Base-by-base conservation (phyloP, 352 stramenopile species). In the Pythium pyrilobum region DNA sequence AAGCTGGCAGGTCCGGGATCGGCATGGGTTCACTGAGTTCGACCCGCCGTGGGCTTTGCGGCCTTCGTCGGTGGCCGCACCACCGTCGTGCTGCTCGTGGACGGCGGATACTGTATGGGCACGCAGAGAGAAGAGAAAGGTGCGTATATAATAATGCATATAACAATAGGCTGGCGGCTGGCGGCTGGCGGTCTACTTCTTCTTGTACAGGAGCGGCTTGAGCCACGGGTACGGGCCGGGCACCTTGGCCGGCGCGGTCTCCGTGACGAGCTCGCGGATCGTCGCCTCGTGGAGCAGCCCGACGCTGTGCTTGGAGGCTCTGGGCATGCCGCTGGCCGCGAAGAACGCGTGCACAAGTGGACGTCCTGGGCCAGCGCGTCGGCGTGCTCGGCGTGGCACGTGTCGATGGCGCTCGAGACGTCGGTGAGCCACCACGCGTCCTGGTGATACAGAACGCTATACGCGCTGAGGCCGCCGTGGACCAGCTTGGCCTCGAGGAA, bases 361-460 rank as follows among this genome's bases (percentile, higher is more conserved):
- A 96, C 23, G 55, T 96, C 88, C 16, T 66, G 70, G 5, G 60
- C 53, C 10, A 97, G 64, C 7, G 85, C 52, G 10, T 80, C 67
- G 9, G 55, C 23, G 20, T 85, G 70, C n/a, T 78, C 59, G 8
- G 76, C 62, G 33, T 95, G 85, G 15, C 66, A 51, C 31, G 52
- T 39, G 42, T 95, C 78, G 13, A 94, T 77, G 11, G 86, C 76
- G 38, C 90, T 77, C 0, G 77, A 79, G 53, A 97, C 91, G 60
- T 95, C 88, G 54, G 93, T 93, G 34, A 97, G 78, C 80, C 56
- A 96, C 55, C 62, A 75, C 45, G 52, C 76, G 24, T 60, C 70
- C 38, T 71, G 75, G 61, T 66, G 67, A 23, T 86, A 79, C 20
- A 96, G 65, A 32, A 97, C 81, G 51, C 83, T 96, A 52, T 76